A percentile compares a stretch with the other conserved stretches of the same genome.
Conservation (phyloP, 1,284 basidiomycete species). For the Termitomyces sp. region DNA sequence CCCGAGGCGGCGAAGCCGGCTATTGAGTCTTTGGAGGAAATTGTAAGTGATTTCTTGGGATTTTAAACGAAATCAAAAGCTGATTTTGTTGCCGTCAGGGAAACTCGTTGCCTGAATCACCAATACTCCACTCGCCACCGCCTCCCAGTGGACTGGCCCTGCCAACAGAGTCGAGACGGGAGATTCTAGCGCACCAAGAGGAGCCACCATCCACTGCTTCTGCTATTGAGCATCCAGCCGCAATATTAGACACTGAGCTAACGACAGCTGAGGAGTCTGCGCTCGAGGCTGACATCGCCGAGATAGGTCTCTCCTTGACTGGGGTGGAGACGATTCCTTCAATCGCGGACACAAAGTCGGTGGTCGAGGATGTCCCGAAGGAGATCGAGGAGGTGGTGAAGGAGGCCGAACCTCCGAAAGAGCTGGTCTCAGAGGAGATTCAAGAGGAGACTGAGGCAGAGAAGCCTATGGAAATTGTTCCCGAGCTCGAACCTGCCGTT, state of each 20-base stretch:
- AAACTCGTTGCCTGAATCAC: constrained; percentile 14
- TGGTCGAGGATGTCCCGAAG: background rate
- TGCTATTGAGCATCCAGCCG: background rate
- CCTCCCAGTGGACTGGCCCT: background rate
- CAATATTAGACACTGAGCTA: background rate
- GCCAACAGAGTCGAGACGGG: background rate
- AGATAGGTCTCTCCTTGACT: background rate
- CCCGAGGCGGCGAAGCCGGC: constrained; percentile 6
- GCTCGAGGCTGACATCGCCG: background rate
- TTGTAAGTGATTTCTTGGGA: background rate
- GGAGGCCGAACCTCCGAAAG: background rate
- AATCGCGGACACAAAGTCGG: background rate
- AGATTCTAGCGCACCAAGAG: background rate
- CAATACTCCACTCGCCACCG: constrained; percentile 13
- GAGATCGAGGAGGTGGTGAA: background rate
- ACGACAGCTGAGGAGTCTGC: background rate
- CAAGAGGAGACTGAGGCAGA: background rate
- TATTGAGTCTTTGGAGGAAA: constrained; percentile 5
- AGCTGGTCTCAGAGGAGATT: background rate
- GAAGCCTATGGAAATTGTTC: background rate
- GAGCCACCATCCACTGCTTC: background rate
- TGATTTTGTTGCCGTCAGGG: background rate
- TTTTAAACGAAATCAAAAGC: background rate
- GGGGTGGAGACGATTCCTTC: background rate
- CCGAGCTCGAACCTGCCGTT: background rate